A percentile compares a stretch with the other conserved stretches of the same genome.
Conservation (phyloP, 352 stramenopile genomes). For the Pythium brachiatum region DNA sequence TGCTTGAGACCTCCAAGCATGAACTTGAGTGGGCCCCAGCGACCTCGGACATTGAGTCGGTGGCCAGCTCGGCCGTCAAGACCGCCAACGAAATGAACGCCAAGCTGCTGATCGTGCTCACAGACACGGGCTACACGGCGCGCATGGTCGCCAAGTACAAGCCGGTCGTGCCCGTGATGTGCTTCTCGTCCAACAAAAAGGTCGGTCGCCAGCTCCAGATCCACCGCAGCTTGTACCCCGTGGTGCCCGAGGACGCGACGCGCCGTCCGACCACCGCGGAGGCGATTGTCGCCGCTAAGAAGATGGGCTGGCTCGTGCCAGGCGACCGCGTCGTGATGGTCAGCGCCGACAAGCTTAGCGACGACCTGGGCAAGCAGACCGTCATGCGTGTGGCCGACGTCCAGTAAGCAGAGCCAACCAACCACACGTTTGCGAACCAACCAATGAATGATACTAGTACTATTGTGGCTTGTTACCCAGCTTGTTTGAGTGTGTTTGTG, state of each 20-base stretch:
- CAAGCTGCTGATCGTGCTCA: constrained; percentile 83
- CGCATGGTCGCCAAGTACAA: constrained; percentile 89
- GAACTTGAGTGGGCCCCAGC: constrained; percentile 63
- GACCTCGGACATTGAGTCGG: constrained; percentile 78
- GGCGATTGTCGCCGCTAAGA: constrained; percentile 87
- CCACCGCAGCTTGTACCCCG: constrained; percentile 76
- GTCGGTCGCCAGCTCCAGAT: constrained; percentile 92
- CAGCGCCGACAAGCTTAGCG: constrained; percentile 73
- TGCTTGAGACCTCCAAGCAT: constrained; percentile 57
- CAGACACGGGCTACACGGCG: constrained; percentile 76
- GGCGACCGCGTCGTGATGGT: constrained; percentile 91
- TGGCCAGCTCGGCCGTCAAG: constrained; percentile 82
- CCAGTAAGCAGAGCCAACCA: constrained; percentile 32
- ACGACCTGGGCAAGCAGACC: constrained; percentile 81
- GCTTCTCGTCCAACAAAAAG: constrained; percentile 83
- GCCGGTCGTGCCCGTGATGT: constrained; percentile 91
- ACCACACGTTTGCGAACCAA: neutral
- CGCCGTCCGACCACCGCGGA: constrained; percentile 70
- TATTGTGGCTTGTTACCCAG: neutral
- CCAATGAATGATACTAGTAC: constrained; percentile 1
- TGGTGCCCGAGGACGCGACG: constrained; percentile 62
- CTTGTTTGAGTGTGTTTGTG: constrained; percentile 22
- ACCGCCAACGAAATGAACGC: constrained; percentile 83
- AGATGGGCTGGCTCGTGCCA: constrained; percentile 87
- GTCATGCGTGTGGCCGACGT: constrained; percentile 82